A percentile compares a stretch with the other conserved stretches of the same genome.
Conservation (phyloP, 1,284 basidiomycete genomes). For the Sanghuangporus baumii region DNA sequence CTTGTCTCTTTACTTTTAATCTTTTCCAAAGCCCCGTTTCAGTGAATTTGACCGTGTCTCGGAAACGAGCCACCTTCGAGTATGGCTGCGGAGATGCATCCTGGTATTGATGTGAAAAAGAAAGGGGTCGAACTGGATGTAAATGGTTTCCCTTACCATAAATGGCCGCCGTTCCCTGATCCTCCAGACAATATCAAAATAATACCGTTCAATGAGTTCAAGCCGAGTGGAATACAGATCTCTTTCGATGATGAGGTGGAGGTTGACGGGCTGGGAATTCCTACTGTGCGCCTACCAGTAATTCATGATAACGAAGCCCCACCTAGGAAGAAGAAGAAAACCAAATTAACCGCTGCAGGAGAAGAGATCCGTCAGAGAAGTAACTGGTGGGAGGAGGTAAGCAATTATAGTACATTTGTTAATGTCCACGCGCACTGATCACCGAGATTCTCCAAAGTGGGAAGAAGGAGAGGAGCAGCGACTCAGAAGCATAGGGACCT, state of each 20-base stretch:
- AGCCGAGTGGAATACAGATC: conserved; percentile 52
- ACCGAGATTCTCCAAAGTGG: conserved; percentile 33
- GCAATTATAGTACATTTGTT: neutral
- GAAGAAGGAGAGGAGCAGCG: conserved; percentile 41
- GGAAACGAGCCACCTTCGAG: too few relatives aligned
- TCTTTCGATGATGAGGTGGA: conserved; percentile 39
- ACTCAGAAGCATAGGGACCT: conserved; percentile 25
- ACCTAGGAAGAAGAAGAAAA: conserved; percentile 41
- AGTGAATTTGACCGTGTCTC: too few relatives aligned
- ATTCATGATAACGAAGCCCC: conserved; percentile 41
- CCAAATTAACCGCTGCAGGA: conserved; percentile 23
- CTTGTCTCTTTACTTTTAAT: neutral
- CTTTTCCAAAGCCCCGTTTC: neutral
- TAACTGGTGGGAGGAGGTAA: conserved; percentile 51
- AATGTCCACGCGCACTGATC: neutral
- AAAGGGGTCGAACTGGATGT: conserved; percentile 1
- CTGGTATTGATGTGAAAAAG: neutral
- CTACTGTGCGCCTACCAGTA: conserved; percentile 50
- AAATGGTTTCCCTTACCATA: conserved; percentile 13
- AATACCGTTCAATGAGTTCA: conserved; percentile 54
- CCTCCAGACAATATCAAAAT: conserved; percentile 47
- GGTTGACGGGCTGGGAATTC: conserved; percentile 57
- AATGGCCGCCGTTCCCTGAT: conserved; percentile 59
- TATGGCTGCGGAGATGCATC: neutral
- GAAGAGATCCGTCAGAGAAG: conserved; percentile 27